Conservation (phyloP, 1,139 yeast genomes). For the Hyphopichia khmerensis region DNA sequence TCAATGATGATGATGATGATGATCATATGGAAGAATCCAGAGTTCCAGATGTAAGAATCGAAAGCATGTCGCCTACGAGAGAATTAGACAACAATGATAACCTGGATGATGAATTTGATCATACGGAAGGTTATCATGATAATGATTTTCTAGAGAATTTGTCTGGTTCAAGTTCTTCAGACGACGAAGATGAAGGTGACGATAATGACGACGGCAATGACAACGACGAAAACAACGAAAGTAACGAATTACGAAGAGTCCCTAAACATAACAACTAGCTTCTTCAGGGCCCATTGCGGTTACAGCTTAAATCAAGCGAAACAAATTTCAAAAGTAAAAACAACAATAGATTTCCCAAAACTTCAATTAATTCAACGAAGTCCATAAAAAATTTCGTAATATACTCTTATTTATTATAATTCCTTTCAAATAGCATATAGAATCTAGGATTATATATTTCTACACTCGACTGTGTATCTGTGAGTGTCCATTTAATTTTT, state of each 20-base stretch:
- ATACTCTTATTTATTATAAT: too few relatives aligned
- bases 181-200: conserved; percentile 17
- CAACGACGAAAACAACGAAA: conserved; percentile 16
- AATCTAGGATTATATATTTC: too few relatives aligned
- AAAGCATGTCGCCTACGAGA: conserved; percentile 23
- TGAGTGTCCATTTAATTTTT: too few relatives aligned
- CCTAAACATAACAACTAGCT: conserved; percentile 33
- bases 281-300: background rate
- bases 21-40: conserved; percentile 13
- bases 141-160: conserved; percentile 34
- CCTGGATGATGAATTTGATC: conserved; percentile 24
- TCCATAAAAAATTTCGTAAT: too few relatives aligned
- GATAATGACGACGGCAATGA: conserved; percentile 8
- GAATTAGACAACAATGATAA: conserved; percentile 18
- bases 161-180: conserved; percentile 40
- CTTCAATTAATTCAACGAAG: too few relatives aligned
- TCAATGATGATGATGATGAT: conserved; percentile 18
- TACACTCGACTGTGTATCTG: too few relatives aligned
- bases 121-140: conserved; percentile 16
- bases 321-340: too few relatives aligned
- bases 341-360: too few relatives aligned
- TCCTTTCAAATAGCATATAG: too few relatives aligned
- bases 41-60: conserved; percentile 23
- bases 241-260: conserved; percentile 35
- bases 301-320: too few relatives aligned